A percentile compares a stretch with the other conserved stretches of the same genome.
Evolutionary conservation across 768 basidiomycete genomes (phyloP).

Genomic region (Rhodosporidiobolus sp.): DNA sequence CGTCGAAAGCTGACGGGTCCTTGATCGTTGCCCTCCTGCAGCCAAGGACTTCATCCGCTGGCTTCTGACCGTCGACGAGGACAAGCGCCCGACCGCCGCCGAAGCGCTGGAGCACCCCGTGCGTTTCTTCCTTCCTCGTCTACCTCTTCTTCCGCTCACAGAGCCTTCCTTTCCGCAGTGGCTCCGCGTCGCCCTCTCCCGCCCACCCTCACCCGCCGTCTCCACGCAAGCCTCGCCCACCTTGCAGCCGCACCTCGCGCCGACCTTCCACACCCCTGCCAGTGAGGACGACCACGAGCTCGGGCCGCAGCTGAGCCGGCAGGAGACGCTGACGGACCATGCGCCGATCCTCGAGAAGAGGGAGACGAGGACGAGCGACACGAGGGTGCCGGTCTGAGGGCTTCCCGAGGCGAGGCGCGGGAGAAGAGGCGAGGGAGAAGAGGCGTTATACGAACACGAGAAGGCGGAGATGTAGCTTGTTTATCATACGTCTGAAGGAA

Average conservation of each 20-base stretch:
- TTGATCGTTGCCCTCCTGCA: not conserved
- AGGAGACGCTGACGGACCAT: slow-evolving; percentile 28
- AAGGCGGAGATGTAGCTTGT: no score
- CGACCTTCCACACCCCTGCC: not conserved
- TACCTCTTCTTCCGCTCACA: no score
- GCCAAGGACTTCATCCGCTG: slow-evolving; percentile 36
- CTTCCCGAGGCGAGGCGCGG: no score
- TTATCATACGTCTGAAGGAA: no score
- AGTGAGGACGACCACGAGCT: not conserved
- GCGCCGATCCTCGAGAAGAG: slow-evolving; percentile 28
- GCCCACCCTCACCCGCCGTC: slow-evolving; percentile 25
- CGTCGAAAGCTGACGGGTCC: not conserved
- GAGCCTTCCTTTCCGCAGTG: slow-evolving; percentile 4
- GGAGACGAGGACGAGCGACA: slow-evolving; percentile 1
- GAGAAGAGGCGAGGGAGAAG: no score
- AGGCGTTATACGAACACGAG: no score
- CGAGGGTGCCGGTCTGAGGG: not conserved
- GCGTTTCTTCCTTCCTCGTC: not conserved
- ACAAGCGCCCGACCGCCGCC: slow-evolving; percentile 11
- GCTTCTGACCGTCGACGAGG: slow-evolving; percentile 29
- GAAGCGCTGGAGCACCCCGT: slow-evolving; percentile 35
- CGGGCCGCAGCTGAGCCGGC: slow-evolving; percentile 15
- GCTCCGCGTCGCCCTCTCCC: slow-evolving; percentile 29
- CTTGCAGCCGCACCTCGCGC: not conserved
- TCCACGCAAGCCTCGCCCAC: not conserved